Base-by-base conservation (phyloP, 2,329 filamentous ascomycete species). In the Fusarium domesticum region DNA sequence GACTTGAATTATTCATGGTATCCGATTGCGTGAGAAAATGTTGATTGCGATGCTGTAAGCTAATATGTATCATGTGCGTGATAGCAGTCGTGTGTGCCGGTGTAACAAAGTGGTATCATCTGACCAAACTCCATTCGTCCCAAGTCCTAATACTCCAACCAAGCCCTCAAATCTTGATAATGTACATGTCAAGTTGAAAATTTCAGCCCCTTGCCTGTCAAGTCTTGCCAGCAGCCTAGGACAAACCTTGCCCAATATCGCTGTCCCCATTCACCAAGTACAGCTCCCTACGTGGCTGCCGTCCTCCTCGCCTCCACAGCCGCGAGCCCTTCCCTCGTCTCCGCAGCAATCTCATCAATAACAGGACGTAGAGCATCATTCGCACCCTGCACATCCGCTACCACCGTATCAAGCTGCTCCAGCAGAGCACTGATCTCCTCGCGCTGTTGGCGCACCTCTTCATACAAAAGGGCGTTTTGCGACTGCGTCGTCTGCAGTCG, bases 401-500 rank as follows among this genome's bases (percentile, higher is more conserved):
- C 69, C 6, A 73, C 69, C 19, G 64, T 67, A 57, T 82, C 79
- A 11, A 83, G 68, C 11, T 66, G 62, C 3, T 54, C 64, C 17
- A 82, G 63, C 32, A 84, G 65, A 16, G 61, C 64, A 42, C 73
- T 74, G 28, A 81, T 75, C 64, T 83, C 80, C 2, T 64, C 65
- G 48, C 78, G 71, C 69, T 85, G 81, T 32, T 60, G 64, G 39
- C 66, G 64, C 11, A 84, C 69, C 42, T 74, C 72, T 34, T 72
- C 71, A 45, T 73, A 76, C 15, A 83, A 65, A 6, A 64, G 68
- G 12, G 75, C 74, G 59, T 85, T 85, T 56, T 76, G 72, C 14
- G 73, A 69, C 60, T 83, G 78, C 34, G 71, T 71, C 17, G 77
- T 80, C 57, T 78, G 76, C 25, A 84, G 67, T 36, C 69, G 70